phyloP scores from a whole-genome alignment of 2,329 filamentous ascomycete species.

The Plectosphaerella cucumerina region DNA sequence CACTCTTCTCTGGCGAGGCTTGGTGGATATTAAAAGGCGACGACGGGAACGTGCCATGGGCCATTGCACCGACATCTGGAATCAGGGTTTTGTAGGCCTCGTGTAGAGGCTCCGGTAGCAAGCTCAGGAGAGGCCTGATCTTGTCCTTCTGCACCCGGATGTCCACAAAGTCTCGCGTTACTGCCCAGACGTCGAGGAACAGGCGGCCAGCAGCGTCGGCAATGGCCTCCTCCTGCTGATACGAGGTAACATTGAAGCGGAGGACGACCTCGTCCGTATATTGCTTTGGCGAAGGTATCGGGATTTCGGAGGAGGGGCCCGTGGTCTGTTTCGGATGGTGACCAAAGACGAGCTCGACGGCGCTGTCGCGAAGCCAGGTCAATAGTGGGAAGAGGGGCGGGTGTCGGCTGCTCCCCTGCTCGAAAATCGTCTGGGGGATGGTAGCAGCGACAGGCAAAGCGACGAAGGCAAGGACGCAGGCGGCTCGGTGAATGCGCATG shows the following conservation, averaged over 20 bases:
- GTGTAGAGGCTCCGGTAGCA: constrained; percentile 72
- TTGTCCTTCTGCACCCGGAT: constrained; percentile 73
- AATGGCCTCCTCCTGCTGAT: constrained; percentile 65
- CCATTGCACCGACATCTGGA: constrained; percentile 71
- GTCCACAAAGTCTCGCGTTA: constrained; percentile 77
- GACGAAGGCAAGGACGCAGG: not conserved
- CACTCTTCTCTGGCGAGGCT: constrained; percentile 20
- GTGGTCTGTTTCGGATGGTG: constrained; percentile 30
- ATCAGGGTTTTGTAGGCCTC: constrained; percentile 71
- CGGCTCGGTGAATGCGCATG: not conserved
- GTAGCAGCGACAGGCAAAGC: not conserved
- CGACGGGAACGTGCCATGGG: constrained; percentile 71
- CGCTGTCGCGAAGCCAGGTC: constrained; percentile 45
- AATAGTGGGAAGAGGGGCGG: constrained; percentile 39
- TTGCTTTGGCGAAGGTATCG: constrained; percentile 44
- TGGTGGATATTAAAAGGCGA: constrained; percentile 13
- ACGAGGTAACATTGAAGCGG: constrained; percentile 73
- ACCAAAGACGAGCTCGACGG: constrained; percentile 47
- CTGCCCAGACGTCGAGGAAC: constrained; percentile 88
- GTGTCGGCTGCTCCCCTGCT: not conserved
- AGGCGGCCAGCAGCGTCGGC: constrained; percentile 70
- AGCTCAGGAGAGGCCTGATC: constrained; percentile 70
- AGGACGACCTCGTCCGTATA: constrained; percentile 85
- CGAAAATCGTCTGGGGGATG: not conserved
- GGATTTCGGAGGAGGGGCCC: constrained; percentile 22